phyloP scores from a whole-genome alignment of 108 stramenopile species.

The Thalassiosira profunda region DNA sequence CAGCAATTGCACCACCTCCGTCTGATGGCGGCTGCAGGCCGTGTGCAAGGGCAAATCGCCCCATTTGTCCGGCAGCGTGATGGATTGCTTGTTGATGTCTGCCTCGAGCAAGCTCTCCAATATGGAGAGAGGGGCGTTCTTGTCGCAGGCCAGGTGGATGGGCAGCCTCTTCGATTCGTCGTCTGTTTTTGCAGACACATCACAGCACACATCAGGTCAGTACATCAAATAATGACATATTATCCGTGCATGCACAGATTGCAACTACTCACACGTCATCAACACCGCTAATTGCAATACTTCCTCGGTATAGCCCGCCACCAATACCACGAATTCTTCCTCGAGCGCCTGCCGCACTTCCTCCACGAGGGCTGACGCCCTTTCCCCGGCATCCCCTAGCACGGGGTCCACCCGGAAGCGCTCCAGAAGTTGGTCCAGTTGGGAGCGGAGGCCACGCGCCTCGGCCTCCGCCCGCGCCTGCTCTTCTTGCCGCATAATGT shows the following conservation, averaged over 20 bases:
- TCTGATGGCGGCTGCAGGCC: slow-evolving; percentile 35
- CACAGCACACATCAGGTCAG: too few species aligned
- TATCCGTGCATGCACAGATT: too few species aligned
- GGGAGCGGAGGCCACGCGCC: too few species aligned
- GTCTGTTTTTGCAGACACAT: too few species aligned
- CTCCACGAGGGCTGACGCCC: slow-evolving; percentile 12
- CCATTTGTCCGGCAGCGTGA: slow-evolving; percentile 61
- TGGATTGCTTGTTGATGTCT: slow-evolving; percentile 50
- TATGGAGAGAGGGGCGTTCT: slow-evolving; percentile 64
- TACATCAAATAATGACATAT: too few species aligned
- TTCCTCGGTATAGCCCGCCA: slow-evolving; percentile 49
- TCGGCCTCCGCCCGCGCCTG: too few species aligned
- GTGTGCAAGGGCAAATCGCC: slow-evolving; percentile 49
- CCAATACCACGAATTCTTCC: slow-evolving; percentile 53
- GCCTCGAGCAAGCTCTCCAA: slow-evolving; percentile 54
- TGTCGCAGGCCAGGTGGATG: slow-evolving; percentile 72
- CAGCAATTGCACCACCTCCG: slow-evolving; percentile 53
- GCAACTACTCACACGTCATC: slow-evolving; percentile 30
- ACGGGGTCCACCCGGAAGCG: slow-evolving; percentile 29
- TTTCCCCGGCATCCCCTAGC: slow-evolving; percentile 1
- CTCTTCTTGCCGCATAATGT: too few species aligned
- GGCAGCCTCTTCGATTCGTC: slow-evolving; percentile 52
- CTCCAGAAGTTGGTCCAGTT: slow-evolving; percentile 35
- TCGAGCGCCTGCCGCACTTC: slow-evolving; percentile 43
- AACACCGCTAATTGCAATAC: slow-evolving; percentile 53